These are phyloP conservation scores for Pouteria glomerata DNA, from an alignment of 148 eudicot species.

Conservation along the genomic window DNA sequence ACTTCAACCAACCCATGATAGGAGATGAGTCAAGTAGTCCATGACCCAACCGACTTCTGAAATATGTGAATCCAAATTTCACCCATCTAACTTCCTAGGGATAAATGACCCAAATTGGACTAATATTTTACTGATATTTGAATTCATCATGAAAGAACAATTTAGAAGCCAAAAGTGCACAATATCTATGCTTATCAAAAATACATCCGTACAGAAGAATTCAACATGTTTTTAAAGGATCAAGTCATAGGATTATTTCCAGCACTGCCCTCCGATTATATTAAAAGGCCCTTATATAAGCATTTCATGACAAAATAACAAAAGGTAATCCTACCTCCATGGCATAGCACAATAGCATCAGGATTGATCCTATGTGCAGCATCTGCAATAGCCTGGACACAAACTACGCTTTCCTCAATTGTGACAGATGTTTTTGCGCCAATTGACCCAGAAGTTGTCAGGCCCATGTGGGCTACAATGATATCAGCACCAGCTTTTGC, in stretches of 20 bases:
- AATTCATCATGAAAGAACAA: no score
- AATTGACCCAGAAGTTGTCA: conserved; percentile 88
- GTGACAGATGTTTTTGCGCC: conserved; percentile 89
- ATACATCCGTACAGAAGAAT: no score
- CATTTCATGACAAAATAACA: neutral
- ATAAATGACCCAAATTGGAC: no score
- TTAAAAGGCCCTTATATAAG: neutral
- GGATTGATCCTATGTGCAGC: conserved; percentile 75
- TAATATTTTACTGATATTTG: no score
- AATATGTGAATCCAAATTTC: no score
- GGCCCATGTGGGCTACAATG: conserved; percentile 95
- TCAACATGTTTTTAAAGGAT: neutral
- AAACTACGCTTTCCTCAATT: conserved; percentile 69
- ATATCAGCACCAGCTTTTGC: conserved; percentile 95
- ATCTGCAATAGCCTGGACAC: conserved; percentile 93
- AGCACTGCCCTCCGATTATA: neutral
- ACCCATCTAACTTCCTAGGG: no score
- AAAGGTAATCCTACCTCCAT: conserved; percentile 66
- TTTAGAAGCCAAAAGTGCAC: no score
- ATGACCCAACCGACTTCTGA: no score
- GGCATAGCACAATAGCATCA: conserved; percentile 78
- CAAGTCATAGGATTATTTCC: neutral
- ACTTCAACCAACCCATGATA: no score
- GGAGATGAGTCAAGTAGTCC: no score
- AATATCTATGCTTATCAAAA: no score